phyloP scores from a whole-genome alignment of 495 filamentous ascomycete species.

The Tirmania nivea region DNA sequence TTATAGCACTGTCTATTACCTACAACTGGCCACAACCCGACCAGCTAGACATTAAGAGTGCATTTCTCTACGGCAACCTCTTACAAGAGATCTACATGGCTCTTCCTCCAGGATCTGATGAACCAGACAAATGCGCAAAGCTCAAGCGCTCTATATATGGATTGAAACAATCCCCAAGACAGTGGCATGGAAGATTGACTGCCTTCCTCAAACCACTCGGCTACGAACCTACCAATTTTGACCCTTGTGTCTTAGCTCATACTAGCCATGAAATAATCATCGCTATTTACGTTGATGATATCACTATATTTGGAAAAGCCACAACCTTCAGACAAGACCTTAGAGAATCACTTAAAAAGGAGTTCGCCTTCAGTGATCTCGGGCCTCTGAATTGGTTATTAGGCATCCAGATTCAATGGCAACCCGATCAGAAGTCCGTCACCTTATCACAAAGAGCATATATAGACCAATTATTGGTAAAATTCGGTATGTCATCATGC shows the following conservation, averaged over 20 bases:
- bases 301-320: not conserved
- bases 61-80: constrained; percentile 5
- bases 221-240: constrained; percentile 1
- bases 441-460: not conserved
- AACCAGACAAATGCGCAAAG: not conserved
- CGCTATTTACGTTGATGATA: constrained; percentile 1
- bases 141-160: constrained; percentile 4
- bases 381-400: not conserved
- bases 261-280: not conserved
- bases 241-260: constrained; percentile 1
- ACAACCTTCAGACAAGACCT: constrained; percentile 1
- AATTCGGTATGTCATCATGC: not conserved
- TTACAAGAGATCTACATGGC: constrained; percentile 6
- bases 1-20: constrained; percentile 3
- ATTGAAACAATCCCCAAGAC: constrained; percentile 10
- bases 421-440: not conserved
- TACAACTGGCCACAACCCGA: not conserved
- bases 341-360: not conserved
- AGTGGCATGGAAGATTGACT: constrained; percentile 5
- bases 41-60: constrained; percentile 5
- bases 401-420: not conserved
- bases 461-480: not conserved
- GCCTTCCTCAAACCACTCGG: not conserved
- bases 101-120: constrained; percentile 4
- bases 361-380: not conserved